These are phyloP conservation scores for Nemania diffusa DNA, from an alignment of 2,329 filamentous ascomycete genomes.

Conservation along the genomic window DNA sequence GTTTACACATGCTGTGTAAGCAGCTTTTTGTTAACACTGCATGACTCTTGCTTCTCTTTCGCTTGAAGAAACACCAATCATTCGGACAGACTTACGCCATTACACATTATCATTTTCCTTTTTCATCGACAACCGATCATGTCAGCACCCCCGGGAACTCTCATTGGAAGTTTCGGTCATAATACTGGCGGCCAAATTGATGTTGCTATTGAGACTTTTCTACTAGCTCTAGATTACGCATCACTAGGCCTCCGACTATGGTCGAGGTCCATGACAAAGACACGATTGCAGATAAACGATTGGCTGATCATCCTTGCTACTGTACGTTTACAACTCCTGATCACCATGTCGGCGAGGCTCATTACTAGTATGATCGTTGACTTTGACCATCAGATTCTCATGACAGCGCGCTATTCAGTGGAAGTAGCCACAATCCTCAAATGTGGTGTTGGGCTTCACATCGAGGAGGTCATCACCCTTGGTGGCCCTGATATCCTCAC, in stretches of 20 bases:
- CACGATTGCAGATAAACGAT: conserved; percentile 31
- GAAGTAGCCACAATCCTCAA: conserved; percentile 31
- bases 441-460: conserved; percentile 35
- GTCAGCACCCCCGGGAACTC: conserved; percentile 3
- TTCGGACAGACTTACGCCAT: too few species aligned
- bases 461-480: conserved; percentile 17
- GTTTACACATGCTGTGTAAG: too few species aligned
- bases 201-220: conserved; percentile 26
- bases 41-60: too few species aligned
- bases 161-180: conserved; percentile 2
- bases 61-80: too few species aligned
- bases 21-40: too few species aligned
- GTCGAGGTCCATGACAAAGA: conserved; percentile 28
- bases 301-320: conserved; percentile 28
- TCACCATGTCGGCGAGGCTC: too few species aligned
- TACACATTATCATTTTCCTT: too few species aligned
- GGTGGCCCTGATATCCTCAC: conserved; percentile 20
- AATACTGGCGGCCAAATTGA: conserved; percentile 26
- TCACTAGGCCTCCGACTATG: conserved; percentile 35
- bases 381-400: conserved; percentile 10
- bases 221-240: conserved; percentile 26
- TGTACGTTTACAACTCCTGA: conserved; percentile 15
- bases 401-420: conserved; percentile 32
- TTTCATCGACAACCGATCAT: too few species aligned
- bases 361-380: too few species aligned